Base-by-base conservation (phyloP, 2,329 filamentous ascomycete species). In the Trichoderma sp. region DNA sequence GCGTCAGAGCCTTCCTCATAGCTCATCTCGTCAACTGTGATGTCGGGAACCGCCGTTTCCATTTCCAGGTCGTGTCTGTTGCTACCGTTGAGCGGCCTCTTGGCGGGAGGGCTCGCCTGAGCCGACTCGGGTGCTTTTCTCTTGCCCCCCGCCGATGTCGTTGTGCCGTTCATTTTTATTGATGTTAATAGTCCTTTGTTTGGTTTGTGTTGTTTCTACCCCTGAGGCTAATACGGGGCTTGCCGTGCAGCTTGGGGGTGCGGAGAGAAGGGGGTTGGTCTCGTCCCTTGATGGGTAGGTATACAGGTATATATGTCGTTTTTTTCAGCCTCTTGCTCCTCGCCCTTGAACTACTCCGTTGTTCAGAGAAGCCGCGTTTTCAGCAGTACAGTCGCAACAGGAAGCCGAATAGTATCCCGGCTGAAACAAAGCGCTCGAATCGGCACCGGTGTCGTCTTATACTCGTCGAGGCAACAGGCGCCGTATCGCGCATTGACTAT, bases 21-120 rank as follows among this genome's bases (percentile, higher is more conserved):
- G 39, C 80, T 78, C 63, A 77, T 76, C 1, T 76, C 72, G 53
- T 80, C 78, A 71, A 76, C 72, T 57, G 79, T 76, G 72, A 78
- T 74, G 71, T 87, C 85, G 53, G 86, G 84, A 5, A 84, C 86
- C 73, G 86, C 85, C 74, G 85, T 84, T 74, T 84, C 84, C 55
- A 82, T 36, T 30, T 58, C 55, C 23, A 61, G 8, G n/a, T 26
- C 36, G 13, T 63, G 82, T 11, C 85, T 84, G n/a, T 82, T 78
- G 76, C 84, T 86, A 75, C 85, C 85, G 74, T 87, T 87, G 72
- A 81, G 74, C 11, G 77, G 70, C 71, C 80, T 78, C 78, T 83
- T 83, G 32, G 79, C 74, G 3, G 80, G 78, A 50, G 79, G 80
- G 67, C 74, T 76, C 57, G 78, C 69, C 17, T 83, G 82, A 57